phyloP scores from a whole-genome alignment of 2,329 filamentous ascomycete genomes.

The Pyricularia grisea region DNA sequence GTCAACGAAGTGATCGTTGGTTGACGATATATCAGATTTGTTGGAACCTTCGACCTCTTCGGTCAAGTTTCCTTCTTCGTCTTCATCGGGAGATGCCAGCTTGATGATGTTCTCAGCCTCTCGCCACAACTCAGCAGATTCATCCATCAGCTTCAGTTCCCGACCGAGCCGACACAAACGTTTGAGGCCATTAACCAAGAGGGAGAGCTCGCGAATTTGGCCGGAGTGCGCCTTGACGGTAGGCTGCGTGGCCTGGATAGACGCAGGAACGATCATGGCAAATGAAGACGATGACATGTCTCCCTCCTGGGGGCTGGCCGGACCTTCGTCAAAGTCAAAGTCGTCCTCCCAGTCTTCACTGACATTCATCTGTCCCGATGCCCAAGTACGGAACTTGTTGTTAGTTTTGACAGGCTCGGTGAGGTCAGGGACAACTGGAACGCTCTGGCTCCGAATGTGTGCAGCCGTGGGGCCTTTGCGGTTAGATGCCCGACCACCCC shows the following conservation, averaged over 20 bases:
- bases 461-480: slow-evolving; percentile 60
- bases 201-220: slow-evolving; percentile 71
- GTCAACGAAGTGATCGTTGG: slow-evolving; percentile 34
- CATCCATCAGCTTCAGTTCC: slow-evolving; percentile 54
- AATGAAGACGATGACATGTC: slow-evolving; percentile 27
- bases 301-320: slow-evolving; percentile 24
- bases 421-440: slow-evolving; percentile 60
- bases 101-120: slow-evolving; percentile 84
- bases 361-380: slow-evolving; percentile 65
- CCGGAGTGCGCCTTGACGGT: slow-evolving; percentile 77
- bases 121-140: slow-evolving; percentile 58
- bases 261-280: slow-evolving; percentile 65
- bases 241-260: slow-evolving; percentile 71
- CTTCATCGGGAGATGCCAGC: slow-evolving; percentile 62
- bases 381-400: slow-evolving; percentile 74
- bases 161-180: slow-evolving; percentile 62
- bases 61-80: slow-evolving; percentile 39
- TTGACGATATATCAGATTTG: slow-evolving; percentile 19
- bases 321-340: slow-evolving; percentile 60
- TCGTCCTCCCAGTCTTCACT: slow-evolving; percentile 89
- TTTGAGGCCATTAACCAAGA: slow-evolving; percentile 77
- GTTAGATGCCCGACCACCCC: slow-evolving; percentile 58
- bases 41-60: slow-evolving; percentile 14
- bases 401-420: slow-evolving; percentile 46
- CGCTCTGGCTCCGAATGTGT: slow-evolving; percentile 73